Conservation (phyloP, 345 rosid species). For the Geranium brycei region DNA sequence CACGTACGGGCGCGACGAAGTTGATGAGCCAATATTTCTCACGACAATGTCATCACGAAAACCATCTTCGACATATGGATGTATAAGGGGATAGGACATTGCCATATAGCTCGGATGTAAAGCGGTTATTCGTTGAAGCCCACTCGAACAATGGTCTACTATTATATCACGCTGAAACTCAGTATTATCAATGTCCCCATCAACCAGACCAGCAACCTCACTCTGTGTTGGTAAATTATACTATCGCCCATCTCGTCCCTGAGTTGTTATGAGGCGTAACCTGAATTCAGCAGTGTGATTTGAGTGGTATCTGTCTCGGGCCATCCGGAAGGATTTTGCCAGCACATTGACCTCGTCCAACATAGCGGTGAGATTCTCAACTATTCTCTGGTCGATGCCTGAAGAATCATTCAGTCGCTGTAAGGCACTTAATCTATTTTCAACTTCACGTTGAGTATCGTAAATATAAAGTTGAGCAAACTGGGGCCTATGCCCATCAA, state of each 20-base stretch:
- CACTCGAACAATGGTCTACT: background rate
- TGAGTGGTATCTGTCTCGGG: no score
- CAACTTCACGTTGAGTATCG: background rate
- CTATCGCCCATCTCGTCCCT: no score
- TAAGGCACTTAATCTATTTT: background rate
- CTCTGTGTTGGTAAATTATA: background rate
- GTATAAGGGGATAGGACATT: slow-evolving; percentile 5
- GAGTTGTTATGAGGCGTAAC: no score
- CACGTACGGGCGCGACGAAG: background rate
- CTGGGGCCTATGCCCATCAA: fast-evolving
- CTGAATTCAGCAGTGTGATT: no score
- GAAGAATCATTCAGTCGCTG: background rate
- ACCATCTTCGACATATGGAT: slow-evolving; percentile 10
- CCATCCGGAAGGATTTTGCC: no score
- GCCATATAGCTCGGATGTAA: slow-evolving; percentile 2
- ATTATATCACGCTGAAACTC: background rate
- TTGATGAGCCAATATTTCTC: no score
- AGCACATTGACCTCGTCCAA: no score
- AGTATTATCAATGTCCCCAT: background rate
- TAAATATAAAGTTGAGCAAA: slow-evolving; percentile 7
- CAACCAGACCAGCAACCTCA: background rate
- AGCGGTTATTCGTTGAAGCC: background rate
- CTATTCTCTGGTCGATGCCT: no score
- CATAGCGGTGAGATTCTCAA: no score
- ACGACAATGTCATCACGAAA: background rate